These are phyloP conservation scores for Colletotrichum tamarilloi DNA, from an alignment of 2,329 filamentous ascomycete genomes.

Conservation along the genomic window DNA sequence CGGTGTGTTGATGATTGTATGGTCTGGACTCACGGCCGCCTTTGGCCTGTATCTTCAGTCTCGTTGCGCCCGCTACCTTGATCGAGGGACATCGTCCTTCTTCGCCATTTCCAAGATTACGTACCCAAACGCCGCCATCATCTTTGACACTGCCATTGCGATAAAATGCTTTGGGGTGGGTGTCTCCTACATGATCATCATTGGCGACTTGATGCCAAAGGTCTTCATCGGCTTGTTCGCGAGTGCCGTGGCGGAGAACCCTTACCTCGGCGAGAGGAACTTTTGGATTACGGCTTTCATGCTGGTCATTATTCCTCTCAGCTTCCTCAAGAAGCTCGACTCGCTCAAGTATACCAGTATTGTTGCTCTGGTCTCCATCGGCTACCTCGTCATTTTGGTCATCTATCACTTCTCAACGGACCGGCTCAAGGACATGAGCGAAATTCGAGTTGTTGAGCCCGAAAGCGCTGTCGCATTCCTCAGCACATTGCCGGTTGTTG, in stretches of 20 bases:
- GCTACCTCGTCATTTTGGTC: constrained; percentile 91
- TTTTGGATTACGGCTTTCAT: constrained; percentile 99
- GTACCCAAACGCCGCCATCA: constrained; percentile 93
- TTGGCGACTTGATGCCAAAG: constrained; percentile 97
- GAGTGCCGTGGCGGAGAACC: constrained; percentile 65
- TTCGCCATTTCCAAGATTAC: constrained; percentile 97
- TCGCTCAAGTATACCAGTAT: constrained; percentile 98
- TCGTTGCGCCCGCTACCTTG: constrained; percentile 91
- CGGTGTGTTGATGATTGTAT: constrained; percentile 85
- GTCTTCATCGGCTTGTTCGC: constrained; percentile 85
- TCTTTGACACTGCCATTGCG: constrained; percentile 96
- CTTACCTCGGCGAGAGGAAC: constrained; percentile 87
- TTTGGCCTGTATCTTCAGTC: constrained; percentile 97
- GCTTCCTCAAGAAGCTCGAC: constrained; percentile 90
- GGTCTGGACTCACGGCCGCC: constrained; percentile 88
- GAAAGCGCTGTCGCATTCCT: constrained; percentile 82
- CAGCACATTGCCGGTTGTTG: constrained; percentile 91
- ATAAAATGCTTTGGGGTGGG: constrained; percentile 98
- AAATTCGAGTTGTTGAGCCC: constrained; percentile 82
- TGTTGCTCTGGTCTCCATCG: constrained; percentile 90
- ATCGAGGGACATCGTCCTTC: constrained; percentile 89
- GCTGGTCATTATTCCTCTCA: constrained; percentile 93
- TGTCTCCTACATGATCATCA: constrained; percentile 98
- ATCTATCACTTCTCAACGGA: constrained; percentile 92
- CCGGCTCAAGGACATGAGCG: constrained; percentile 77